Evolutionary conservation across 2,329 filamentous ascomycete species (phyloP).

Genomic region (Colletotrichum sansevieriae): DNA sequence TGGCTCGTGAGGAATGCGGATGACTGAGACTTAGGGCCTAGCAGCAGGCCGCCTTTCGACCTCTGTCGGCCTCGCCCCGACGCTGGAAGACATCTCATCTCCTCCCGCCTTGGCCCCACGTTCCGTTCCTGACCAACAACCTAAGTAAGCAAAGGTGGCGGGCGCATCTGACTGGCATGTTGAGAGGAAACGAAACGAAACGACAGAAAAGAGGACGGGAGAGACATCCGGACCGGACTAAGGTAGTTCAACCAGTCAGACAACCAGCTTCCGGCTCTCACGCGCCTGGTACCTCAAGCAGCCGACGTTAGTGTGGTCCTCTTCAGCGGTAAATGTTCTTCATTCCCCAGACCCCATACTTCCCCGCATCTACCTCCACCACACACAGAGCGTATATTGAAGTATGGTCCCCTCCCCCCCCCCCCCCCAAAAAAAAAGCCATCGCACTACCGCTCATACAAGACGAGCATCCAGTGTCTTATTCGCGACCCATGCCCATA

Average conservation of each 20-base stretch:
- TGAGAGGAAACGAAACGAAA: not conserved
- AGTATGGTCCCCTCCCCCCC: not conserved
- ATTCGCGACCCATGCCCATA: conserved; percentile 18
- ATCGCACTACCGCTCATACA: conserved; percentile 19
- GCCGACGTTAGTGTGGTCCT: conserved; percentile 1
- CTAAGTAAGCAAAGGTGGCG: not conserved
- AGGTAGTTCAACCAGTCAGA: too few relatives aligned
- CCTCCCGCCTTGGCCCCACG: too few relatives aligned
- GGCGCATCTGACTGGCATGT: not conserved
- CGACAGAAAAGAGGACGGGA: too few relatives aligned
- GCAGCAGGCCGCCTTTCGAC: conserved; percentile 7
- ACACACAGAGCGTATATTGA: too few relatives aligned
- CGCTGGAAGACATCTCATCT: not conserved
- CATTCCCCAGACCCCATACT: conserved; percentile 14
- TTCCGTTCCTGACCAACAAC: too few relatives aligned
- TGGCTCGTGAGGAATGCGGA: conserved; percentile 17
- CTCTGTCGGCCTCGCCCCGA: not conserved
- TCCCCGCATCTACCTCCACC: conserved; percentile 24
- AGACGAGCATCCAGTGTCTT: conserved; percentile 31
- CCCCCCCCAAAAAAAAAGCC: not conserved
- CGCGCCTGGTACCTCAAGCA: too few relatives aligned
- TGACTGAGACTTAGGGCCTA: not conserved
- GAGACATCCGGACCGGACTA: too few relatives aligned
- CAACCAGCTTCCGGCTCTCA: too few relatives aligned
- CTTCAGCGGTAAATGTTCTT: conserved; percentile 11